Percentiles rank a stretch among this genome's conserved stretches.
Conservation (phyloP, 768 basidiomycete genomes). For the Boletus rex-veris region DNA sequence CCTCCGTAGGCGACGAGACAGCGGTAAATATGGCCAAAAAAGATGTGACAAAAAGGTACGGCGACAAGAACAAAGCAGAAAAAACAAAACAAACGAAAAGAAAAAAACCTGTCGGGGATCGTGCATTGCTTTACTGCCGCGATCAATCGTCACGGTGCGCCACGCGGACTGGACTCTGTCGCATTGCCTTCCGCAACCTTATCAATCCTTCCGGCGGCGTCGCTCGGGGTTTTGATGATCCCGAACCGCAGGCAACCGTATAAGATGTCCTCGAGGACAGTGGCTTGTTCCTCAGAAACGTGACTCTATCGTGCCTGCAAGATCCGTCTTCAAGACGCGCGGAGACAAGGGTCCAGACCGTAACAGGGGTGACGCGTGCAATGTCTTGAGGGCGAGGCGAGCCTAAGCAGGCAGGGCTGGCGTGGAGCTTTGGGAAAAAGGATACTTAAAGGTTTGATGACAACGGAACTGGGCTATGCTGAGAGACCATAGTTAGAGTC, state of each 20-base stretch:
- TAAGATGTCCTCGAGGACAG: background rate
- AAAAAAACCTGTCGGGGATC: background rate
- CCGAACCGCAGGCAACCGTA: background rate
- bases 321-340: slow-evolving; percentile 11
- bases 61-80: too few relatives aligned
- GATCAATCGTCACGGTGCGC: slow-evolving; percentile 10
- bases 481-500: slow-evolving; percentile 14
- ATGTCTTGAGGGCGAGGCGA: slow-evolving; percentile 7
- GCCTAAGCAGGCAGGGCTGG: slow-evolving; percentile 7
- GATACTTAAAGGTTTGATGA: slow-evolving; percentile 26
- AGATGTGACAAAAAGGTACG: slow-evolving; percentile 7
- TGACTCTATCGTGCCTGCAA: slow-evolving; percentile 9
- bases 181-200: slow-evolving; percentile 9
- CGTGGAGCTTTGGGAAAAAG: slow-evolving; percentile 14
- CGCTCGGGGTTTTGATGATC: slow-evolving; percentile 4
- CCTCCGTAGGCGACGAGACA: background rate
- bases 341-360: background rate
- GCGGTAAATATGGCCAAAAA: background rate
- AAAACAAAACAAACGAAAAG: background rate
- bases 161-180: slow-evolving; percentile 9
- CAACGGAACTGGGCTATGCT: slow-evolving; percentile 31
- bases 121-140: background rate
- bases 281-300: background rate
- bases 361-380: slow-evolving; percentile 1
- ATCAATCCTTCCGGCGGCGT: slow-evolving; percentile 14